Conservation (phyloP, 2,329 filamentous ascomycete genomes). For the Penicillium vulpinum region DNA sequence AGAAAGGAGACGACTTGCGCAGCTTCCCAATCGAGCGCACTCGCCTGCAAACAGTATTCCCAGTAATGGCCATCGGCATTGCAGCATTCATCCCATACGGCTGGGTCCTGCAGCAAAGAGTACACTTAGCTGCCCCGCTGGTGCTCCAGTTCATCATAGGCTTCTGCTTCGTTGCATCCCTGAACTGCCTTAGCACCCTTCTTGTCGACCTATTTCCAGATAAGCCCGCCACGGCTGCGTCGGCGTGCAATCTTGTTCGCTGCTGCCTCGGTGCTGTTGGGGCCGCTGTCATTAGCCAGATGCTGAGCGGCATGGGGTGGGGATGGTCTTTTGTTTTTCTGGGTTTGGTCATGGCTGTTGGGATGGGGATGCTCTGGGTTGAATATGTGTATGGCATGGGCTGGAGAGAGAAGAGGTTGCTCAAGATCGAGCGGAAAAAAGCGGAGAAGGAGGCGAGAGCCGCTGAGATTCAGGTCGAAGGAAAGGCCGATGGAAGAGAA, state of each 20-base stretch:
- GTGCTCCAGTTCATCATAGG: conserved; percentile 37
- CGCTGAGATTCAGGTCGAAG: background rate
- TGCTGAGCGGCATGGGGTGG: conserved; percentile 28
- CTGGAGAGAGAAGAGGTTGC: conserved; percentile 21
- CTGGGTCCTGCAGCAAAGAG: conserved; percentile 29
- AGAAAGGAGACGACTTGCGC: conserved; percentile 47
- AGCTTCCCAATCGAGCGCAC: conserved; percentile 44
- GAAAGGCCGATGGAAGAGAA: background rate
- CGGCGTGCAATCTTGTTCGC: conserved; percentile 32
- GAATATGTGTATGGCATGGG: conserved; percentile 20
- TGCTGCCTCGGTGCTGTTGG: conserved; percentile 32
- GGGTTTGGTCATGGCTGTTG: conserved; percentile 16
- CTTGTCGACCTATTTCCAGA: conserved; percentile 33
- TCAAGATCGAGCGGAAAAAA: conserved; percentile 13
- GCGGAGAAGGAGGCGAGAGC: background rate
- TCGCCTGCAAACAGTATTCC: conserved; percentile 29
- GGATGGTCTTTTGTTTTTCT: conserved; percentile 34
- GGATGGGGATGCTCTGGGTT: conserved; percentile 18
- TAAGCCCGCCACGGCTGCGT: conserved; percentile 28
- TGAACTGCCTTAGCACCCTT: conserved; percentile 29
- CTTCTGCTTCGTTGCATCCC: conserved; percentile 24
- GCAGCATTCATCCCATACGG: conserved; percentile 32
- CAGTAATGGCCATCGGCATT: conserved; percentile 26
- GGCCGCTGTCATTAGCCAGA: conserved; percentile 26
- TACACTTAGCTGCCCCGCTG: conserved; percentile 26